Conservation (phyloP, 2,329 filamentous ascomycete species). For the Chalaropsis thielavioides region DNA sequence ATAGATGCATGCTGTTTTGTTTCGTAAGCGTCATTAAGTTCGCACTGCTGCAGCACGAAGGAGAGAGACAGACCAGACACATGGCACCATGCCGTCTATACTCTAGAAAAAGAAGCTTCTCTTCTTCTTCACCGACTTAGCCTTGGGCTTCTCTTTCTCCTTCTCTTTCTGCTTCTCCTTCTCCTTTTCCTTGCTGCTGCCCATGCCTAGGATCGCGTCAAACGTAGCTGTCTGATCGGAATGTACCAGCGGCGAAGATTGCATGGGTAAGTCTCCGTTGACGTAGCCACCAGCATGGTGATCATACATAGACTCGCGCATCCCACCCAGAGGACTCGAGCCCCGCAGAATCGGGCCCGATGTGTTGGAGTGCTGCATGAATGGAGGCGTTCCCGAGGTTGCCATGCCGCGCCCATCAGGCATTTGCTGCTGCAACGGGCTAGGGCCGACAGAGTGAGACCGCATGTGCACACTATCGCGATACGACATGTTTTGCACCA, state of each 20-base stretch:
- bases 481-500: conserved; percentile 10
- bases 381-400: conserved; percentile 5
- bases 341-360: conserved; percentile 16
- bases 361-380: conserved; percentile 11
- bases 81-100: background rate
- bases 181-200: conserved; percentile 6
- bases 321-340: conserved; percentile 23
- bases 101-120: conserved; percentile 27
- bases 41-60: too few species aligned
- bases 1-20: conserved; percentile 10
- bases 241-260: conserved; percentile 20
- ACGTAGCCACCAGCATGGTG: conserved; percentile 19
- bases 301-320: conserved; percentile 21
- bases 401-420: conserved; percentile 18
- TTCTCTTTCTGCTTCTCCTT: background rate
- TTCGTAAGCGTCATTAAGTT: conserved; percentile 17
- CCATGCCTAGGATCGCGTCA: conserved; percentile 33
- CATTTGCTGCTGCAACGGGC: conserved; percentile 10
- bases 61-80: background rate
- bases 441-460: conserved; percentile 13
- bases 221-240: conserved; percentile 29
- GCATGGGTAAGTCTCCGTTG: conserved; percentile 14
- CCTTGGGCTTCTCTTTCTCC: conserved; percentile 22
- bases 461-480: conserved; percentile 12
- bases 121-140: conserved; percentile 28